phyloP scores from a whole-genome alignment of 352 stramenopile species.

The Pythium oligandrum region DNA sequence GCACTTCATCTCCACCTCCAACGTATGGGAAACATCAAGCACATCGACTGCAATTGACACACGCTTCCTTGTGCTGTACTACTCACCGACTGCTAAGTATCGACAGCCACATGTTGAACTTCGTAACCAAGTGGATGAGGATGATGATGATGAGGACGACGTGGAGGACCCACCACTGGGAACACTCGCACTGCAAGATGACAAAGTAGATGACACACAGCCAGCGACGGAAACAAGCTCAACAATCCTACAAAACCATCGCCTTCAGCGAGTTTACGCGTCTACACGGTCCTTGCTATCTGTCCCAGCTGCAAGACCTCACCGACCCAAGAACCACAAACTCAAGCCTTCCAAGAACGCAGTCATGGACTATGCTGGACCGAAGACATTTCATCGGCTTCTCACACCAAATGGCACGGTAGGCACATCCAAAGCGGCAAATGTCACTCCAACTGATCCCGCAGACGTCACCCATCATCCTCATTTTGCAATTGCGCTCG shows the following conservation, averaged over 20 bases:
- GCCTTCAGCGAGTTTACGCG: constrained; percentile 11
- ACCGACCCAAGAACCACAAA: constrained; percentile 1
- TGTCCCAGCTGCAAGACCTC: background rate
- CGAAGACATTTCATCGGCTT: constrained; percentile 31
- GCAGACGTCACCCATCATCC: constrained; percentile 1
- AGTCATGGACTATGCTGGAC: constrained; percentile 29
- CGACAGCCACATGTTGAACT: no score
- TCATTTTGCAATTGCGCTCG: constrained; percentile 2
- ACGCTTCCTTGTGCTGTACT: no score
- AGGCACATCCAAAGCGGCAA: no score
- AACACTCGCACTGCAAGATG: no score
- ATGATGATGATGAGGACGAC: constrained; percentile 1
- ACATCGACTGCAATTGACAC: no score
- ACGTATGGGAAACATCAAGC: no score
- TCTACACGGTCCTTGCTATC: constrained; percentile 10
- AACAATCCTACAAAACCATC: background rate
- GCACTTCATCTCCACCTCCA: background rate
- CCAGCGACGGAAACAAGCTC: no score
- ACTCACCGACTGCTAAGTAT: no score
- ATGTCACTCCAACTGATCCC: no score
- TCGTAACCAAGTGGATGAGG: background rate
- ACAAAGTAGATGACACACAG: no score
- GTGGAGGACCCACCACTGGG: background rate
- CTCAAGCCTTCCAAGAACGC: constrained; percentile 30
- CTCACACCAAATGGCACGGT: background rate